Conservation (phyloP, 2,329 filamentous ascomycete genomes). For the Aspergillus fumigatiaffinis region DNA sequence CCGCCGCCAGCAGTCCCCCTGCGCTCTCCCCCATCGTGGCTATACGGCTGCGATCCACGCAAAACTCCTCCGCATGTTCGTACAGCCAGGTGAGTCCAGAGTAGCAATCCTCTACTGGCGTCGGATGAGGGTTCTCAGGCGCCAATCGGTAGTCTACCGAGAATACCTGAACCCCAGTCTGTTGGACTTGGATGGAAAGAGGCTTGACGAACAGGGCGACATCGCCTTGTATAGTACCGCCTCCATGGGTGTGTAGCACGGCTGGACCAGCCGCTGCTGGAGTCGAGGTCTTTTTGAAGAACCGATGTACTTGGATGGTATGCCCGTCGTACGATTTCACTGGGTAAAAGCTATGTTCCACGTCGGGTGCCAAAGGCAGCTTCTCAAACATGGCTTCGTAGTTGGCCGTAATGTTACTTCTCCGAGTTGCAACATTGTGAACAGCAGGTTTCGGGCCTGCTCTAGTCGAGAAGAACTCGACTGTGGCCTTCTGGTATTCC, state of each 20-base stretch:
- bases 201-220: slow-evolving; percentile 10
- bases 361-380: slow-evolving; percentile 12
- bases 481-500: slow-evolving; percentile 13
- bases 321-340: slow-evolving; percentile 18
- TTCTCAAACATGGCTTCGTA: slow-evolving; percentile 8
- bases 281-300: slow-evolving; percentile 5
- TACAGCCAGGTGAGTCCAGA: slow-evolving; percentile 36
- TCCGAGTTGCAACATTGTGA: slow-evolving; percentile 13
- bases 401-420: slow-evolving; percentile 3
- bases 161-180: slow-evolving; percentile 20
- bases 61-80: slow-evolving; percentile 37
- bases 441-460: slow-evolving; percentile 7
- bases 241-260: slow-evolving; percentile 24
- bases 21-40: slow-evolving; percentile 43
- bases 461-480: slow-evolving; percentile 8
- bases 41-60: slow-evolving; percentile 39
- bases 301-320: slow-evolving; percentile 17
- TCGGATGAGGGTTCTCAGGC: slow-evolving; percentile 21
- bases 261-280: slow-evolving; percentile 9
- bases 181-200: slow-evolving; percentile 12
- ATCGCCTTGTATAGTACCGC: slow-evolving; percentile 20
- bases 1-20: slow-evolving; percentile 42
- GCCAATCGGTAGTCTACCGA: slow-evolving; percentile 24
- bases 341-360: slow-evolving; percentile 12
- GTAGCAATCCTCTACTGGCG: slow-evolving; percentile 23